Conservation (phyloP, 169 alveolate genomes). For the Plasmodium relictum region DNA sequence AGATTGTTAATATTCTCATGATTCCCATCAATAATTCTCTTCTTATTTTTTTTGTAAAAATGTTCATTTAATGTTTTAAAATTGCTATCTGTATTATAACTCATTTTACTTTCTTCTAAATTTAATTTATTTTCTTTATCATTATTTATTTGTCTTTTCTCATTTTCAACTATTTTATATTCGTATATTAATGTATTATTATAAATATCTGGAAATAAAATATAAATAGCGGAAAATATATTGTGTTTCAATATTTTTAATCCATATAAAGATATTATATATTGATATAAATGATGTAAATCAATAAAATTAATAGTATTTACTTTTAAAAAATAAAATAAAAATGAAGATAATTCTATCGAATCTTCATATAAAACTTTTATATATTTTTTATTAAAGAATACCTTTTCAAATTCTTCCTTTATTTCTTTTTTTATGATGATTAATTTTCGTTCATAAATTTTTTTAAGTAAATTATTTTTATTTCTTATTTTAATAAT, state of each 20-base stretch:
- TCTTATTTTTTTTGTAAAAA: no score
- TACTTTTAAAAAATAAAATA: constrained; percentile 59
- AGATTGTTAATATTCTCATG: neutral
- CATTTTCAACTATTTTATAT: neutral
- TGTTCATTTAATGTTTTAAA: no score
- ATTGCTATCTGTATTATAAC: no score
- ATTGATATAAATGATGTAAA: constrained; percentile 52
- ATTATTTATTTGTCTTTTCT: neutral
- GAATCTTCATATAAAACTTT: constrained; percentile 71
- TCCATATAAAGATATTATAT: constrained; percentile 39
- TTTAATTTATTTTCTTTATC: neutral
- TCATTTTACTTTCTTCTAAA: neutral
- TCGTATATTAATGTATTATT: constrained; percentile 29
- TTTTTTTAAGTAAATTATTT: constrained; percentile 31
- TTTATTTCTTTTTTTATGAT: constrained; percentile 36
- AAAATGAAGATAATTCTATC: constrained; percentile 51
- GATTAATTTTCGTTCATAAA: constrained; percentile 14
- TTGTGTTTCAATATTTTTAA: constrained; percentile 47
- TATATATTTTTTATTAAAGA: constrained; percentile 43
- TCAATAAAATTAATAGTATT: constrained; percentile 56
- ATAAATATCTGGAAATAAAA: constrained; percentile 54
- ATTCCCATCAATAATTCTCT: no score
- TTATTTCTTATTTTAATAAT: constrained; percentile 11
- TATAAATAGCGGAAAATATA: constrained; percentile 16
- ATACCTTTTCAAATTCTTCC: constrained; percentile 19